phyloP scores from a whole-genome alignment of 176 grass and related monocot genomes.

The Coix lacrymajobi region DNA sequence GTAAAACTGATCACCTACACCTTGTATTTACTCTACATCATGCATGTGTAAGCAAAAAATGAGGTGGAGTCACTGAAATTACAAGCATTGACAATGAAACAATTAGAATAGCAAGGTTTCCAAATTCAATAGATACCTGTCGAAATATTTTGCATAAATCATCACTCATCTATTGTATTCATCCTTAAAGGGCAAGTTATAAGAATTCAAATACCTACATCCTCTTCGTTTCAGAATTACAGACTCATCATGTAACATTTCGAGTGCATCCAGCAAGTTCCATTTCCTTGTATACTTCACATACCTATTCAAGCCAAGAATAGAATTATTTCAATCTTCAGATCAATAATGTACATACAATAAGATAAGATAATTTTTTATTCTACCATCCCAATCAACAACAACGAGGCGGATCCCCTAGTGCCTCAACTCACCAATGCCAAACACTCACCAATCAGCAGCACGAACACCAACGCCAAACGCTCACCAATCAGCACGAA shows the following conservation, averaged over 20 bases:
- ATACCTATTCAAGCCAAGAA: slow-evolving; percentile 40
- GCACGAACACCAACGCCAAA: too few relatives aligned
- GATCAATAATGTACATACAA: not conserved
- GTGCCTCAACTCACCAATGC: too few relatives aligned
- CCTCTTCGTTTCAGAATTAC: slow-evolving; percentile 61
- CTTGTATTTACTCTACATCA: not conserved
- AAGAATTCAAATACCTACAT: slow-evolving; percentile 45
- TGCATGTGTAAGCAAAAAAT: not conserved
- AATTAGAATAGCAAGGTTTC: not conserved
- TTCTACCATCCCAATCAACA: too few relatives aligned
- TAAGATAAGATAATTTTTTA: too few relatives aligned
- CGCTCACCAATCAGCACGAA: too few relatives aligned
- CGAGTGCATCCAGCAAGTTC: slow-evolving; percentile 53
- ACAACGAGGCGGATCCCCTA: too few relatives aligned
- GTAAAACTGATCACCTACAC: too few relatives aligned
- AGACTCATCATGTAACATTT: slow-evolving; percentile 56
- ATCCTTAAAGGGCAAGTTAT: not conserved
- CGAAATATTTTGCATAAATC: slow-evolving; percentile 20
- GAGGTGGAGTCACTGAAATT: not conserved
- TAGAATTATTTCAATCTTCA: not conserved
- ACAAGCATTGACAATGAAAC: not conserved
- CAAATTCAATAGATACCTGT: slow-evolving; percentile 35
- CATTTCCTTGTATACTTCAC: slow-evolving; percentile 63
- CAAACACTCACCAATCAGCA: too few relatives aligned
- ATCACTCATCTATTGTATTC: not conserved